phyloP scores from a whole-genome alignment of 1,284 basidiomycete species.

The Rhizoctonia solani region DNA sequence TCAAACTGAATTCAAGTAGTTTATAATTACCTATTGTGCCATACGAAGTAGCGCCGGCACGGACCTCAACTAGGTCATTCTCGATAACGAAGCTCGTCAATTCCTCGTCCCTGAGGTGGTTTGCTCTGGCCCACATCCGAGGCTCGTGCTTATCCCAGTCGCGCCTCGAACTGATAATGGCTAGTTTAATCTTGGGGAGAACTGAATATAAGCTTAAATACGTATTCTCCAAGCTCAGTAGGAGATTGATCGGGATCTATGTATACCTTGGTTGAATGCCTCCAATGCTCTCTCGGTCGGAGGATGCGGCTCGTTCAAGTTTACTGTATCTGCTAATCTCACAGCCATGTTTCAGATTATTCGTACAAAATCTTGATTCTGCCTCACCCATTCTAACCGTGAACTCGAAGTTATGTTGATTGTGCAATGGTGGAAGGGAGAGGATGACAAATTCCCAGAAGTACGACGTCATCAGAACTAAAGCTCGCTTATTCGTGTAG shows the following conservation, averaged over 20 bases:
- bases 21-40: conserved; percentile 60
- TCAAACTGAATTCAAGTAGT: not conserved
- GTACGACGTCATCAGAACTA: too few species aligned
- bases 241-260: too few species aligned
- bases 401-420: not conserved
- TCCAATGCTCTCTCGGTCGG: conserved; percentile 63
- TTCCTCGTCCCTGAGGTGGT: conserved; percentile 55
- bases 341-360: too few species aligned
- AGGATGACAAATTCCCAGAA: too few species aligned
- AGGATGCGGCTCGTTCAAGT: conserved; percentile 60
- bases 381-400: not conserved
- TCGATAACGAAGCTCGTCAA: conserved; percentile 58
- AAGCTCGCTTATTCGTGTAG: too few species aligned
- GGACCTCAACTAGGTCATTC: conserved; percentile 43
- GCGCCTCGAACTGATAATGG: conserved; percentile 64
- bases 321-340: conserved; percentile 62
- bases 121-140: conserved; percentile 48
- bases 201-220: conserved; percentile 43
- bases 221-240: too few species aligned
- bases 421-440: too few species aligned
- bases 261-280: conserved; percentile 57
- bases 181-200: conserved; percentile 59
- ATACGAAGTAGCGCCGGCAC: conserved; percentile 57
- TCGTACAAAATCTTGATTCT: too few species aligned
- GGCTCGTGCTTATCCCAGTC: conserved; percentile 60